A percentile compares a stretch with the other conserved stretches of the same genome.
Evolutionary conservation across 148 eudicot genomes (phyloP).

Genomic region (Chenopodium suecicum): DNA sequence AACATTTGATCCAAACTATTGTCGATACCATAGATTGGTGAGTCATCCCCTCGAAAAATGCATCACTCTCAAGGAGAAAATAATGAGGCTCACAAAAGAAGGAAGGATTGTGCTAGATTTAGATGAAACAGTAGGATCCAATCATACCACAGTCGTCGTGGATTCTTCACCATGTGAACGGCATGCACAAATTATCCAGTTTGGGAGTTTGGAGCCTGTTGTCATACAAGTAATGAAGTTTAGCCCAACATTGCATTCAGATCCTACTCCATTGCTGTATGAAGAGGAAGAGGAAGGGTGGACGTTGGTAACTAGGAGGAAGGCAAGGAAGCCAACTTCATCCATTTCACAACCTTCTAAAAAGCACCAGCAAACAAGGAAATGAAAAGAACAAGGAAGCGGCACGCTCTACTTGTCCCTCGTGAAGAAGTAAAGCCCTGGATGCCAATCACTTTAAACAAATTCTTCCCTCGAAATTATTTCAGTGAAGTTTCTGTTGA

Average conservation of each 20-base stretch:
- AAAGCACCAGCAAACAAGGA: background rate
- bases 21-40: background rate
- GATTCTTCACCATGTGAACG: background rate
- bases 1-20: background rate
- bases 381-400: no score
- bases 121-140: background rate
- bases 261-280: background rate
- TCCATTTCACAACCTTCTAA: background rate
- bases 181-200: background rate
- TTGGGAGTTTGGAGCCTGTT: background rate
- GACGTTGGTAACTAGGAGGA: background rate
- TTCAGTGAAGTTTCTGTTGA: background rate
- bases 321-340: background rate
- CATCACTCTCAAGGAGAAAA: background rate
- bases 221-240: background rate
- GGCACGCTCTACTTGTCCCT: no score
- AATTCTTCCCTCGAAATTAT: background rate
- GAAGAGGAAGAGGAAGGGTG: background rate
- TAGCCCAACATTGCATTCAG: background rate
- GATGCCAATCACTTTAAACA: background rate
- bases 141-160: background rate
- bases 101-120: background rate
- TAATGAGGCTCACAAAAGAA: background rate
- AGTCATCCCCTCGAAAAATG: background rate
- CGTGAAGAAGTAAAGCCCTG: background rate